phyloP scores from a whole-genome alignment of 768 basidiomycete species.

The Sporobolomyces roseus region DNA sequence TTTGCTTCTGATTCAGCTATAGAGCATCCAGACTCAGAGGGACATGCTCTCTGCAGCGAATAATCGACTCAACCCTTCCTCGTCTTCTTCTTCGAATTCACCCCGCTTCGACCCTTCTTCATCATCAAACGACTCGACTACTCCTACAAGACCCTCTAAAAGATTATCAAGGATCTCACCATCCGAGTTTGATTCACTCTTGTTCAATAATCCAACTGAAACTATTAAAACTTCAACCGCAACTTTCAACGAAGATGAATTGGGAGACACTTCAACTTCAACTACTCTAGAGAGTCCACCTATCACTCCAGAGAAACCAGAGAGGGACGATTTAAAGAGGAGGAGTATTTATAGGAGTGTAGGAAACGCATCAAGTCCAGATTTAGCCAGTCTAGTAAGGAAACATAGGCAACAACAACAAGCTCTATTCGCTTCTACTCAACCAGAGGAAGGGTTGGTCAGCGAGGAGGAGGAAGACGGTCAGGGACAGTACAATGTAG shows the following conservation, averaged over 20 bases:
- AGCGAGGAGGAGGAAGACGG: not conserved
- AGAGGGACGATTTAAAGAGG: not conserved
- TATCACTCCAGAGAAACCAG: slow-evolving; percentile 6
- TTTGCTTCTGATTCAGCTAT: too few species aligned
- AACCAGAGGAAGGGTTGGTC: not conserved
- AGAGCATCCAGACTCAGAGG: not conserved
- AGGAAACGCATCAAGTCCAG: slow-evolving; percentile 86
- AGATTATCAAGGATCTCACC: slow-evolving; percentile 32
- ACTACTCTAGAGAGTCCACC: not conserved
- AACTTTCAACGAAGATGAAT: too few species aligned
- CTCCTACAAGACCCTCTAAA: not conserved
- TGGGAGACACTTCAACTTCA: not conserved
- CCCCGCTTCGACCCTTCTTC: not conserved
- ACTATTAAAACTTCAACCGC: not conserved
- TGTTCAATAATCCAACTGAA: slow-evolving; percentile 12
- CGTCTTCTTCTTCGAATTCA: too few species aligned
- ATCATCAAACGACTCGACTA: not conserved
- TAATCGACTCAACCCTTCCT: too few species aligned
- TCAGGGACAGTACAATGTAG: not conserved
- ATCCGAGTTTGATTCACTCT: slow-evolving; percentile 33
- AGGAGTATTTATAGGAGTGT: slow-evolving; percentile 69
- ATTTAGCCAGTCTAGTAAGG: slow-evolving; percentile 77
- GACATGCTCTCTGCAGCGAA: too few species aligned
- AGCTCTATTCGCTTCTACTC: not conserved
- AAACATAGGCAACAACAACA: slow-evolving; percentile 66